Evolutionary conservation across 352 stramenopile genomes (phyloP), one percentile per base, ranked within the genome.

Genomic region (Phytopythium mirpurense): DNA sequence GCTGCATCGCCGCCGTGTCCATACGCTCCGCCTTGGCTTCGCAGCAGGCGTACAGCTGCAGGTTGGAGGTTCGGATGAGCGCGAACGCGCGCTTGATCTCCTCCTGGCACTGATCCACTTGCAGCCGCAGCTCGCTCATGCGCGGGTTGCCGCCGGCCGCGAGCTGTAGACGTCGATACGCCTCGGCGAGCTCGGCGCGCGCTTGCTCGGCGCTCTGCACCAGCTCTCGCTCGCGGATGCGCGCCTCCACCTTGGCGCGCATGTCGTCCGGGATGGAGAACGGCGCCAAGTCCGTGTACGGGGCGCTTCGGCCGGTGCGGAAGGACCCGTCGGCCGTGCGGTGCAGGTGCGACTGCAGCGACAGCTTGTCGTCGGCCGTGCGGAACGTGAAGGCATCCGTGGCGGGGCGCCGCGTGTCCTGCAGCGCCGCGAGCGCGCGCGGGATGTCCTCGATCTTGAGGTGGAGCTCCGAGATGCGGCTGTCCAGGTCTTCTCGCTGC

Each of bases 231-330:
- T 82, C 62, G 5, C 79, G 77, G 38, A 90, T 88, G 36, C 78
- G 74, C 29, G 59, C 58, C 48, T 93, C 82, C 14, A 93, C 82
- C 40, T 89, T 90, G 1, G 65, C 62, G 45, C 81, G 80, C 82
- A 93, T 93, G 36, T 93, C 82, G 10, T 88, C 75, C 0, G 82
- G 82, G 35, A 93, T 88, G 15, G 72, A 86, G 53, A 90, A 90
- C 2, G 78, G 72, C 31, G 81, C 58, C 18, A 93, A 58, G 42
- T 90, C 78, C 1, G 82, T 93, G 52, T 77, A 86, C 12, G 74
- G 63, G 1, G 69, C 70, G 18, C 19, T 29, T 11, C 62, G 18
- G 18, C 51, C 51, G 2, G 57, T 62, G 9, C 61, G 57, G 23
- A 56, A 41, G 2, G 57, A 51, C 6, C 54, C 48, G 43, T 67